Percentiles rank a stretch among this genome's conserved stretches.
phyloP scores from a whole-genome alignment of 2,329 filamentous ascomycete species.

The Hirsutella thompsonii region DNA sequence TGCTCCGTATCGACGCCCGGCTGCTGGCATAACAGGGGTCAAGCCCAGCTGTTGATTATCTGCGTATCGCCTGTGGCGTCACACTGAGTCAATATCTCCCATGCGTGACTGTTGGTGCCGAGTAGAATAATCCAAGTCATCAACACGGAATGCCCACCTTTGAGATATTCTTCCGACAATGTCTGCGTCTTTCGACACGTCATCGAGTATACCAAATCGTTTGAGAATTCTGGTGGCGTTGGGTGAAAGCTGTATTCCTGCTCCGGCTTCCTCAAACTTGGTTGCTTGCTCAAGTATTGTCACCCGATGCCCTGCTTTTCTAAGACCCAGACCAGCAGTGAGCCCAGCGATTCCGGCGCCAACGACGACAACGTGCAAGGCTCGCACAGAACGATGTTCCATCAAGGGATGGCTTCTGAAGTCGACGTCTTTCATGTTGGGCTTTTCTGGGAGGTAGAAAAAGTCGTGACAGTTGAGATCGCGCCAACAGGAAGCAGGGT shows the following conservation, averaged over 20 bases:
- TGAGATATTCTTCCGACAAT: constrained; percentile 8
- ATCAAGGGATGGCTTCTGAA: not conserved
- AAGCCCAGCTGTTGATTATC: constrained; percentile 11
- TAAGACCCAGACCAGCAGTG: constrained; percentile 23
- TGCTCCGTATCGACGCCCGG: constrained; percentile 10
- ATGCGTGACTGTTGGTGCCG: too few species aligned
- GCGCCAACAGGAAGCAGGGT: too few species aligned
- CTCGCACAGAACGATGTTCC: constrained; percentile 1
- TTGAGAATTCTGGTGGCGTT: constrained; percentile 72
- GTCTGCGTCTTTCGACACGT: constrained; percentile 31
- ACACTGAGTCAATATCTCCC: too few species aligned
- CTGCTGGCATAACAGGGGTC: constrained; percentile 8
- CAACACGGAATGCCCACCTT: constrained; percentile 4
- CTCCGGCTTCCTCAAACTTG: constrained; percentile 42
- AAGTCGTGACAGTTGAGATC: too few species aligned
- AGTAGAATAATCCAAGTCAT: too few species aligned
- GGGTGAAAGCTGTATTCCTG: constrained; percentile 72
- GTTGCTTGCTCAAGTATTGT: constrained; percentile 13
- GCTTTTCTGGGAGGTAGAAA: not conserved
- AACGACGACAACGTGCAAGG: constrained; percentile 14
- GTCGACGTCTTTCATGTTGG: not conserved
- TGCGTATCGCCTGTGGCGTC: constrained; percentile 9
- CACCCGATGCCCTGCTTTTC: constrained; percentile 13
- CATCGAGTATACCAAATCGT: constrained; percentile 57
- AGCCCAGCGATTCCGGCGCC: constrained; percentile 27